Evolutionary conservation across 352 stramenopile genomes (phyloP), one percentile per base, ranked within the genome.

Genomic region (Phytopythium oedochilum): DNA sequence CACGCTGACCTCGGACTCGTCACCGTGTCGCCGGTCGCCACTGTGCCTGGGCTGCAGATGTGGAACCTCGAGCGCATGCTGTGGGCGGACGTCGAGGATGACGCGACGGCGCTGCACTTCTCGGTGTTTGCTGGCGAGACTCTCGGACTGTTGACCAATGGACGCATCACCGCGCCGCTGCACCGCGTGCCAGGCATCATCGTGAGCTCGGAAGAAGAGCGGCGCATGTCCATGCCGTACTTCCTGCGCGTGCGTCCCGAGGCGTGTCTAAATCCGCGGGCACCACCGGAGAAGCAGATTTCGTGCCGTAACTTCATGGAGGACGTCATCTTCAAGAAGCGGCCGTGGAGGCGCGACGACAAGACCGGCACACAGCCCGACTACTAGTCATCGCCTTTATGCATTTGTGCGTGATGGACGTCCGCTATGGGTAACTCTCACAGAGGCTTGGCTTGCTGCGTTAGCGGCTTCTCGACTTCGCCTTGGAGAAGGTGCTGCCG

Each of bases 141-240:
- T 1, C 66, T 94, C 15, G 80, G 78, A 5, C 65, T 89, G 18
- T 55, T 94, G 11, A 89, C 84, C 0, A 86, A 92, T 46, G 84
- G 84, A 1, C 57, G 88, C 23, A 88, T 94, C 53, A 66, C 71
- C 14, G 82, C 78, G 2, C 80, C 80, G 44, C 60, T 94, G 26
- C 82, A 94, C 55, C 82, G 82, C n/a, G 84, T 94, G 5, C 79
- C 84, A 9, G 76, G 79, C 0, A 84, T 89, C 39, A 73, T 68
- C 29, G 81, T 89, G 14, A 60, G 72, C n/a, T 62, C 46, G 1
- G 84, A 91, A 48, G 65, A 61, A 0, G 47, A 78, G n/a, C 74
- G 82, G 2, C 78, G 82, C 50, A 94, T 94, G 84, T 94, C 84
- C 1, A 94, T 94, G 84, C 84, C 84, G 8, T 94, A 88, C 53